Evolutionary conservation across 2,329 filamentous ascomycete species (phyloP), one percentile per base, ranked within the genome.

Genomic region (Thielaviopsis musarum): DNA sequence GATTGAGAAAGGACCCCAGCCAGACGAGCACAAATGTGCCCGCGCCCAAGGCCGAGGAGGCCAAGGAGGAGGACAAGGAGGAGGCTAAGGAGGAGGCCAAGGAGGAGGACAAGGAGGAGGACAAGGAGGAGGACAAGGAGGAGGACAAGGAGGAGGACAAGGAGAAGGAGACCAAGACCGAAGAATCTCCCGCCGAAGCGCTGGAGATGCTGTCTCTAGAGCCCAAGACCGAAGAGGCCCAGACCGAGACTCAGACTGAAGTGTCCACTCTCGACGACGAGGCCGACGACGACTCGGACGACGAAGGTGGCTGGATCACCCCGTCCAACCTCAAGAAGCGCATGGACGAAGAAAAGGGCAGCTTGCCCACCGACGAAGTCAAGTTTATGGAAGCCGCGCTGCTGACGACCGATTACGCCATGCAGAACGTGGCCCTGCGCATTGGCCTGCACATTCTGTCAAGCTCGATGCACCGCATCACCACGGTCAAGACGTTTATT

Each of bases 341-440:
- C 68, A 86, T 93, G 73, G 81, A 80, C 61, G 80, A 83, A 68
- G 84, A 91, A 65, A 72, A 76, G 21, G 66, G 66, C 55, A 69
- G 71, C 26, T 71, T 74, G 22, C 64, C 65, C 24, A 63, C 61
- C n/a, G 65, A 72, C 5, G 70, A 75, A 1, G 70, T 74, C 21
- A 72, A 77, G 49, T 82, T 81, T 13, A 85, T 96, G 65, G 85
- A 94, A 71, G 88, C 88, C 17, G 91, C 90, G n/a, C 84, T 91
- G 52, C 85, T 97, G 68, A 97, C 93, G 1, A 90, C 87, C 59
- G 93, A 98, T 75, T 97, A 88, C 72, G 91, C 93, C 59, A 95
- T 98, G 88, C 91, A 97, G 74, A 97, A 97, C 69, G 90, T 97
- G 7, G 81, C 93, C 1, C 79, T 98, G 4, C 88, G 94, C 65